Conservation (phyloP, 2,329 filamentous ascomycete species). For the Claviceps fusiformis region DNA sequence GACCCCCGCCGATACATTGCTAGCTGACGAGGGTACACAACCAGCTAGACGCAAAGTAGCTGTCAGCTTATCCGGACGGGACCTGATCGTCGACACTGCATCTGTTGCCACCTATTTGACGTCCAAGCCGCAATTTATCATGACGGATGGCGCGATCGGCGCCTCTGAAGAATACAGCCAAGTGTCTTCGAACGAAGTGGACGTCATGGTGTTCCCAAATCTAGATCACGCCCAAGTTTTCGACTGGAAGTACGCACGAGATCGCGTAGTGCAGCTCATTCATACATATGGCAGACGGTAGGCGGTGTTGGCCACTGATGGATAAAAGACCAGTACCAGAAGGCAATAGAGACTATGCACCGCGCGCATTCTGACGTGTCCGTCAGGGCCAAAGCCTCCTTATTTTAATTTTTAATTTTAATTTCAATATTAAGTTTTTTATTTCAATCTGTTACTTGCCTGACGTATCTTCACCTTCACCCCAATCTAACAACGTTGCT, state of each 20-base stretch:
- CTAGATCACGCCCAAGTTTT: conserved; percentile 54
- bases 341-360: background rate
- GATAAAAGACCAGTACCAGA: background rate
- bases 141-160: conserved; percentile 8
- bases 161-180: conserved; percentile 6
- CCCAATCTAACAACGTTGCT: conserved; percentile 50
- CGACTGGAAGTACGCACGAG: conserved; percentile 20
- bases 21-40: background rate
- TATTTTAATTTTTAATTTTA: too few species aligned
- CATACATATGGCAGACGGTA: conserved; percentile 11
- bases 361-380: too few species aligned
- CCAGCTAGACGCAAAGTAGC: conserved; percentile 27
- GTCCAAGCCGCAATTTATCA: conserved; percentile 5
- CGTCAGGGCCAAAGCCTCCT: too few species aligned
- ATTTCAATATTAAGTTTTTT: too few species aligned
- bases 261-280: conserved; percentile 18
- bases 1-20: background rate
- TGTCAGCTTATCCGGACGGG: conserved; percentile 43
- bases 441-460: too few species aligned
- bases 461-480: conserved; percentile 27
- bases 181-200: conserved; percentile 20
- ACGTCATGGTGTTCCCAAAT: conserved; percentile 46
- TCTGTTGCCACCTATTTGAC: conserved; percentile 43
- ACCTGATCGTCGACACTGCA: conserved; percentile 51
- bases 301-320: background rate